Percentiles rank a stretch among this genome's conserved stretches.
Conservation (phyloP, 768 basidiomycete genomes). For the Termitomyces sp. region DNA sequence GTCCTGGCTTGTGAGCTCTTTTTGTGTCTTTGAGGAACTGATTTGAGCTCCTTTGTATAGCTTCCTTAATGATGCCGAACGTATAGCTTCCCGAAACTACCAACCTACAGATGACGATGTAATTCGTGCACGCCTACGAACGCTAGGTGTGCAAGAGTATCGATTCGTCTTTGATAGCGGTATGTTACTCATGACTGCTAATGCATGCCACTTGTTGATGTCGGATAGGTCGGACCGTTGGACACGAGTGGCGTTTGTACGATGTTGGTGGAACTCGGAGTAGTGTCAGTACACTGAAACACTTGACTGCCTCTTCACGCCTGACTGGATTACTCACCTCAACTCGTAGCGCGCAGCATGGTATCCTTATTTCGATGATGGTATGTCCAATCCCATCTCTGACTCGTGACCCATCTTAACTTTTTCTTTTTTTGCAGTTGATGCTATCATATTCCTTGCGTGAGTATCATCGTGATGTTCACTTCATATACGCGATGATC, state of each 20-base stretch:
- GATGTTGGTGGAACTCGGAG: constrained; percentile 77
- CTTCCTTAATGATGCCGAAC: constrained; percentile 64
- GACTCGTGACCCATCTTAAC: neutral
- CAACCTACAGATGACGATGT: constrained; percentile 74
- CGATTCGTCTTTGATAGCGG: constrained; percentile 60
- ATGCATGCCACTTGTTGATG: neutral
- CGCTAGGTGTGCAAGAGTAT: constrained; percentile 75
- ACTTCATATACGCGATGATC: constrained; percentile 2
- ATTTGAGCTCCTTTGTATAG: constrained; percentile 26
- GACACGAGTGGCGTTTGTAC: constrained; percentile 74
- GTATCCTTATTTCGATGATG: constrained; percentile 79
- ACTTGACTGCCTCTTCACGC: neutral
- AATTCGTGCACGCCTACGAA: constrained; percentile 71
- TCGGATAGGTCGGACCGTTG: constrained; percentile 44
- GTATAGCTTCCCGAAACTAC: constrained; percentile 58
- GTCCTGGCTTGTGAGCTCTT: constrained; percentile 64
- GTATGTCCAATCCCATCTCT: constrained; percentile 19
- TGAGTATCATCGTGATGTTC: constrained; percentile 26
- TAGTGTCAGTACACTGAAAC: constrained; percentile 38
- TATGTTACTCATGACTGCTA: constrained; percentile 17
- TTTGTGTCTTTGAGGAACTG: neutral
- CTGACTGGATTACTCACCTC: constrained; percentile 5
- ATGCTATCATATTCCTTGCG: constrained; percentile 83
- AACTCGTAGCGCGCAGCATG: constrained; percentile 57
- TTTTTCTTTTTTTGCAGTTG: constrained; percentile 30